phyloP scores from a whole-genome alignment of 371 early-diverging fungal species.

The Blakeslea trispora region DNA sequence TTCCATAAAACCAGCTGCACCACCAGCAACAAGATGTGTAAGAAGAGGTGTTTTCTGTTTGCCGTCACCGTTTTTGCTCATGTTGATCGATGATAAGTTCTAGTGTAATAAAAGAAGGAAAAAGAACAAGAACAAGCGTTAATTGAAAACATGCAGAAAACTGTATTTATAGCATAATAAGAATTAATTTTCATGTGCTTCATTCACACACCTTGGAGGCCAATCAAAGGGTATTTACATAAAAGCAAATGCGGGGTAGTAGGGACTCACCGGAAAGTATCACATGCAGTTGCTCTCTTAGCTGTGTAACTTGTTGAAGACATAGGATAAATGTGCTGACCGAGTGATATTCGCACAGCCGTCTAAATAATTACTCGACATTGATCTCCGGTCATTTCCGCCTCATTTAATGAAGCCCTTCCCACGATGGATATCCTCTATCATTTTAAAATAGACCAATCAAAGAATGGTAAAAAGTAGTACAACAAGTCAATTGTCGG shows the following conservation, averaged over 20 bases:
- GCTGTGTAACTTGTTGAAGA: slow-evolving; percentile 11
- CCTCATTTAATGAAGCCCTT: not conserved
- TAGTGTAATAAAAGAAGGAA: slow-evolving; percentile 11
- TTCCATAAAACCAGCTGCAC: slow-evolving; percentile 93
- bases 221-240: slow-evolving; percentile 19
- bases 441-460: no score
- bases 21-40: slow-evolving; percentile 88
- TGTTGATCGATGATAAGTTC: slow-evolving; percentile 8
- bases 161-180: slow-evolving; percentile 1
- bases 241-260: slow-evolving; percentile 29
- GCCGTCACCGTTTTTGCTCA: slow-evolving; percentile 44
- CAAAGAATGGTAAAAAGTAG: not conserved
- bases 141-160: not conserved
- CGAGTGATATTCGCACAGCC: slow-evolving; percentile 6
- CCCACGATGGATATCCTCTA: not conserved
- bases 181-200: slow-evolving; percentile 37
- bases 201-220: slow-evolving; percentile 5
- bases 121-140: slow-evolving; percentile 12
- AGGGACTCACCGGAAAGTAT: slow-evolving; percentile 27
- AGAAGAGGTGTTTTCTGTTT: slow-evolving; percentile 51
- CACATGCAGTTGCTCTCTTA: slow-evolving; percentile 18
- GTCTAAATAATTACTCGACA: slow-evolving; percentile 25
- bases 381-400: slow-evolving; percentile 27
- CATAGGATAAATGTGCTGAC: slow-evolving; percentile 11
- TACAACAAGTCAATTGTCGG: not conserved